Base-by-base conservation (phyloP, 768 basidiomycete genomes). In the Xerocomellus chrysenteron region DNA sequence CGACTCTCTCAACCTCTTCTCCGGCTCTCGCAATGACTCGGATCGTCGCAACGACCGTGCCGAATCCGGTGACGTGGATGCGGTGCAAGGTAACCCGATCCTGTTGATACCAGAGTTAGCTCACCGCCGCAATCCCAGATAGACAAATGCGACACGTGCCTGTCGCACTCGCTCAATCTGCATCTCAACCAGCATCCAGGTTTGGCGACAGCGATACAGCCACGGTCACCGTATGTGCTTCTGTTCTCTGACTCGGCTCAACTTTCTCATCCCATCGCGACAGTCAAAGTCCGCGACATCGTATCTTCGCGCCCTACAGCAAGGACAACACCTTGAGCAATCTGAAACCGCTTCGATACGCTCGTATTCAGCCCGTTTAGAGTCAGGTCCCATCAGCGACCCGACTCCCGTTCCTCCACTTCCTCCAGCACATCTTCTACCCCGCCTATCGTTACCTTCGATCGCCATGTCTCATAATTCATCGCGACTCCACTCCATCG, bases 391-490 rank as follows among this genome's bases (percentile, higher is more conserved):
- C 1, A 3, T 42, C 8, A 30, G n/a, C 8, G 63, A 78, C 45
- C 35, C 72, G 72, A 66, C 80, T 76, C 50, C 78, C 75, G 21
- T 76, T 70, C 63, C 74, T 73, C 66, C 78, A 48, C 78, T 76
- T 63, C 73, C 75, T 16, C 30, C 50, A 59, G 21, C 50, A 67
- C 55, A 73, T 58, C 72, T 71, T 52, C 42, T 62, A 61, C 70
- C 68, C 16, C 48, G 64, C 56, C 51, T 69, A 53, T 62, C 66
- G 51, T 46, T 68, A 16, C 58, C 61, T 40, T 53, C 59, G 51
- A 36, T 42, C 7, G 48, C 54, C 57, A 56, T 73, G 70, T 40
- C 65, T 12, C 59, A 62, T 52, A 51, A 35, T 37, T 24, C 60
- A 4, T 47, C 59, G 52, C 63, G 61, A 55, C 54, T 49, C 24